Evolutionary conservation across 2,329 filamentous ascomycete species (phyloP).

Genomic region (Botrytis squamosa): DNA sequence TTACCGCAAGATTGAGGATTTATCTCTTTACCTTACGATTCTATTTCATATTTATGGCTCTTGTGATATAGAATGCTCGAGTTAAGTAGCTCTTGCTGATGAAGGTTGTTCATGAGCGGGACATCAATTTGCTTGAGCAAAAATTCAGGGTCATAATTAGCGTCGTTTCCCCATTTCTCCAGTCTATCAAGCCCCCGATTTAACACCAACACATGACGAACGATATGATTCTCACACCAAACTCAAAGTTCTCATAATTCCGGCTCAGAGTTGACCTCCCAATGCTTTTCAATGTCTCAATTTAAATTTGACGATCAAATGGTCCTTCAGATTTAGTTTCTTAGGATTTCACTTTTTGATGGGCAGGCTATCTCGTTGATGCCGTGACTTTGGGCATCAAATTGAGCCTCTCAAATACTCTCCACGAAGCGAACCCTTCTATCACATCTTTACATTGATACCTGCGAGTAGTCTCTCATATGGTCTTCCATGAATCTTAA

Average conservation of each 20-base stretch:
- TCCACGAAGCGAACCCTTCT: neutral
- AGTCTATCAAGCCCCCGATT: neutral
- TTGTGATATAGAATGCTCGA: neutral
- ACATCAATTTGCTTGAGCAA: neutral
- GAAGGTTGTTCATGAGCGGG: neutral
- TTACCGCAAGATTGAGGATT: neutral
- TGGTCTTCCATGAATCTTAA: neutral
- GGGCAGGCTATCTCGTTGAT: neutral
- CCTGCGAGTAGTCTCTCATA: neutral
- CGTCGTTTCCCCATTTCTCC: neutral
- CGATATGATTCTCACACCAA: neutral
- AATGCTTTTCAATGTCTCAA: neutral
- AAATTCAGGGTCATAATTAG: neutral
- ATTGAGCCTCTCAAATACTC: neutral
- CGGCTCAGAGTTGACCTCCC: neutral
- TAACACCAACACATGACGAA: neutral
- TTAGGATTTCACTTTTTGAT: neutral
- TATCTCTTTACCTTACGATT: neutral
- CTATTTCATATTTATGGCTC: neutral
- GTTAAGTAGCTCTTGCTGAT: too few relatives aligned
- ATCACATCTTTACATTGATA: neutral
- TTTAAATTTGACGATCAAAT: neutral
- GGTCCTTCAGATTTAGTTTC: neutral
- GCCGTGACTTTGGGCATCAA: neutral
- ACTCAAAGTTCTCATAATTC: neutral